Evolutionary conservation across 768 basidiomycete genomes (phyloP).

Genomic region (Dioszegia aurantiaca): DNA sequence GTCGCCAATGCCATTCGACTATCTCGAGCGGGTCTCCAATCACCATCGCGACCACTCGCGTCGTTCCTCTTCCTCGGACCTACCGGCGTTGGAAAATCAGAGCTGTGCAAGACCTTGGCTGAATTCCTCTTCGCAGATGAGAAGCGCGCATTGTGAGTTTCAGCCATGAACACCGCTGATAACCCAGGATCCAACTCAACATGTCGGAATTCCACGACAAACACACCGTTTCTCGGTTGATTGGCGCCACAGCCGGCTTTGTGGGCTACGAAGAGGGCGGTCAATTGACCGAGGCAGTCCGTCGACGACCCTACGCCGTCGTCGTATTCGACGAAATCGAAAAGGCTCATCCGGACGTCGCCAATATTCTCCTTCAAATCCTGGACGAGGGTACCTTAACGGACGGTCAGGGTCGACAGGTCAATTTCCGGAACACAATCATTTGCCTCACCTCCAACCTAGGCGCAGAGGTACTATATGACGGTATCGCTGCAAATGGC

Average conservation of each 20-base stretch:
- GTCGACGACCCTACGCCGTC: conserved; percentile 83
- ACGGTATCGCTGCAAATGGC: conserved; percentile 65
- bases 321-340: conserved; percentile 74
- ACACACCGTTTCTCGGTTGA: conserved; percentile 83
- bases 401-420: conserved; percentile 85
- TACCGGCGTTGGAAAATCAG: conserved; percentile 64
- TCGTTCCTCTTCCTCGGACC: conserved; percentile 72
- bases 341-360: conserved; percentile 88
- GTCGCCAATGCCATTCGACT: conserved; percentile 89
- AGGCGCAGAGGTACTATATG: conserved; percentile 62
- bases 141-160: conserved; percentile 69
- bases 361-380: conserved; percentile 85
- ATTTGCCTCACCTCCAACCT: conserved; percentile 87
- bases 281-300: conserved; percentile 87
- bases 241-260: conserved; percentile 90
- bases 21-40: conserved; percentile 84
- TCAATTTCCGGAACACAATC: conserved; percentile 94
- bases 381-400: conserved; percentile 86
- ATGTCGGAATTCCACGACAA: conserved; percentile 97
- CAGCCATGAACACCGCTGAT: conserved; percentile 8
- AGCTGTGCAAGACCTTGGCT: conserved; percentile 82
- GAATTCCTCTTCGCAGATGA: conserved; percentile 87
- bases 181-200: conserved; percentile 75
- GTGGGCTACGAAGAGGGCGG: conserved; percentile 79
- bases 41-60: conserved; percentile 82